Evolutionary conservation across 2,329 filamentous ascomycete genomes (phyloP).

Genomic region (Cladorrhinum sp.): DNA sequence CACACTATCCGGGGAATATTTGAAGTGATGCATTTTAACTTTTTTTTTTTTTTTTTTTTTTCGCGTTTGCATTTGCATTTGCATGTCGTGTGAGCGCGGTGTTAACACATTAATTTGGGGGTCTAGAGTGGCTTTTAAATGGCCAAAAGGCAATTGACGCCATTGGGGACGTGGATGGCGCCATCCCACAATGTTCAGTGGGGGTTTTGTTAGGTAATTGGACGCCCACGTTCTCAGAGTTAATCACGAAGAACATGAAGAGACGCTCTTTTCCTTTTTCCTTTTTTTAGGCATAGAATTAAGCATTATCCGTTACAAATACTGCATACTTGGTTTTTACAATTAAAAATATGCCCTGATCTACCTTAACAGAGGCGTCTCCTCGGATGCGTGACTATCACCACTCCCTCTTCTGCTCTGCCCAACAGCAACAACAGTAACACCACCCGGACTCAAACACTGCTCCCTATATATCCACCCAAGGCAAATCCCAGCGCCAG

Average conservation of each 20-base stretch:
- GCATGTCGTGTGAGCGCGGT: neutral
- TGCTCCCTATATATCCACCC: slow-evolving; percentile 34
- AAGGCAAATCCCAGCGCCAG: slow-evolving; percentile 37
- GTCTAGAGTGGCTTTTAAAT: slow-evolving; percentile 6
- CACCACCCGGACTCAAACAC: slow-evolving; percentile 22
- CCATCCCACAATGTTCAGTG: slow-evolving; percentile 23
- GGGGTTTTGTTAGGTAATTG: slow-evolving; percentile 15
- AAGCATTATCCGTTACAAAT: slow-evolving; percentile 11
- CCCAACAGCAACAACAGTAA: slow-evolving; percentile 29
- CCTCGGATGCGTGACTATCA: slow-evolving; percentile 21
- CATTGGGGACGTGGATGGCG: slow-evolving; percentile 21
- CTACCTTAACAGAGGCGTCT: slow-evolving; percentile 32
- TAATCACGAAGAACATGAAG: neutral
- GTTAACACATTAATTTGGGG: neutral
- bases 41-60: slow-evolving; percentile 3
- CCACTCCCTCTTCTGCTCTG: slow-evolving; percentile 16
- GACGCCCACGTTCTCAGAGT: slow-evolving; percentile 11
- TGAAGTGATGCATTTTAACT: neutral
- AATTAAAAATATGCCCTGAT: neutral
- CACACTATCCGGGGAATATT: slow-evolving; percentile 14
- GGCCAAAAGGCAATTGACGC: slow-evolving; percentile 6
- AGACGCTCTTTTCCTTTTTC: neutral
- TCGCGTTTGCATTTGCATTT: too few relatives aligned
- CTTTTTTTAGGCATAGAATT: neutral
- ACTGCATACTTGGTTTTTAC: neutral